Evolutionary conservation across 306 rosid genomes (phyloP).

Genomic region (Carpinus viminea): DNA sequence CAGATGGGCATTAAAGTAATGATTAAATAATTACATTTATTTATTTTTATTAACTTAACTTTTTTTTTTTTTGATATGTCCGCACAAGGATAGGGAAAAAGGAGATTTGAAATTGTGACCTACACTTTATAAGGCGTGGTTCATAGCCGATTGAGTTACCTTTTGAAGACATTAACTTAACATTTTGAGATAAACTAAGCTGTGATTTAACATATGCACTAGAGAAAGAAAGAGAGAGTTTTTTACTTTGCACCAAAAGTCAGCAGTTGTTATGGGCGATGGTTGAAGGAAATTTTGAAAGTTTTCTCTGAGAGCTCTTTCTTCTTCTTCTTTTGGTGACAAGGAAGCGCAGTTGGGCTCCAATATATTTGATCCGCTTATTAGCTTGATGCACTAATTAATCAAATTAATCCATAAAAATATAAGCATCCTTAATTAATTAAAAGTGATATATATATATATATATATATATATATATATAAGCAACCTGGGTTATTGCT

Average conservation of each 20-base stretch:
- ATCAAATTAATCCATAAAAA: not conserved
- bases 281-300: not conserved
- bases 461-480: too few species aligned
- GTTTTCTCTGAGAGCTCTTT: slow-evolving; percentile 9
- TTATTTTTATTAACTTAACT: too few species aligned
- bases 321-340: slow-evolving; percentile 20
- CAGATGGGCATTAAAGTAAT: too few species aligned
- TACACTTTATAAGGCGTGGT: too few species aligned
- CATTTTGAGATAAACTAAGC: too few species aligned
- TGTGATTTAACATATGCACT: not conserved
- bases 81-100: too few species aligned
- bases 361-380: slow-evolving; percentile 2
- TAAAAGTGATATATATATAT: not conserved
- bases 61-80: too few species aligned
- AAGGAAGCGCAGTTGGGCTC: slow-evolving; percentile 26
- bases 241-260: slow-evolving; percentile 13
- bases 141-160: too few species aligned
- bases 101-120: too few species aligned
- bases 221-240: not conserved
- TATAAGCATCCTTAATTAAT: not conserved
- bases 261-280: not conserved
- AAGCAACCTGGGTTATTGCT: not conserved
- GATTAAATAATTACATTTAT: too few species aligned
- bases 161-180: too few species aligned
- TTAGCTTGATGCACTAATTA: slow-evolving; percentile 20